These are phyloP conservation scores for Bruguiera gymnorhiza DNA, from an alignment of 345 rosid genomes.

Conservation along the genomic window DNA sequence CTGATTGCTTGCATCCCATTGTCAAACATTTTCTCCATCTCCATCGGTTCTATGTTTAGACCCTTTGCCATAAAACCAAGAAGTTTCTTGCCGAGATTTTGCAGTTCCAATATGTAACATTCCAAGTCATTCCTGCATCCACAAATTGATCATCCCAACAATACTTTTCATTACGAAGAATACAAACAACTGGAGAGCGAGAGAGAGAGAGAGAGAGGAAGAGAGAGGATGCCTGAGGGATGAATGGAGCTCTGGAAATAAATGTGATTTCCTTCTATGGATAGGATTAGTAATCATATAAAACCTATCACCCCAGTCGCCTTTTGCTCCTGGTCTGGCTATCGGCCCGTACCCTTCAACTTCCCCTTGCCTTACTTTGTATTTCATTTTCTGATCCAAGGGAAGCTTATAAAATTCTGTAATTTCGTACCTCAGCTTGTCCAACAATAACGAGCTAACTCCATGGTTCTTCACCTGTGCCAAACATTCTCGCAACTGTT, in stretches of 20 bases:
- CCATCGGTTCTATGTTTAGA: conserved; percentile 18
- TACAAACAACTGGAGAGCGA: not conserved
- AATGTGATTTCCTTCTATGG: conserved; percentile 29
- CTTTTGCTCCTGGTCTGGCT: conserved; percentile 1
- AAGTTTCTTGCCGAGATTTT: conserved; percentile 30
- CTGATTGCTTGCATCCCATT: conserved; percentile 37
- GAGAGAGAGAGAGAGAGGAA: not conserved
- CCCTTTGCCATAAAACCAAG: conserved; percentile 18
- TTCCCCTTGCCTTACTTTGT: conserved; percentile 21
- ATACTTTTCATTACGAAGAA: not conserved
- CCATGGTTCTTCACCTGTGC: conserved; percentile 39
- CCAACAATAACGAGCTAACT: conserved; percentile 17
- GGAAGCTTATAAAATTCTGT: conserved; percentile 31
- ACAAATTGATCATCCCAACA: not conserved
- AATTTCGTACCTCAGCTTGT: conserved; percentile 22
- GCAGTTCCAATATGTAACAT: conserved; percentile 23
- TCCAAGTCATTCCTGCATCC: conserved; percentile 29
- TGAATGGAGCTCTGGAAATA: conserved; percentile 41
- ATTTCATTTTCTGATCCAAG: conserved; percentile 32
- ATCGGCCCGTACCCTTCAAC: conserved; percentile 25
- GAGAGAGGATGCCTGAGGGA: conserved; percentile 27
- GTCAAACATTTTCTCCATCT: conserved; percentile 33
- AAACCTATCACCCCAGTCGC: conserved; percentile 30
- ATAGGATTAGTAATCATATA: conserved; percentile 22
- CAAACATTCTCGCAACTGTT: too few relatives aligned